Conservation (phyloP, 257 asterid species). For the Lavandula angustifolia region DNA sequence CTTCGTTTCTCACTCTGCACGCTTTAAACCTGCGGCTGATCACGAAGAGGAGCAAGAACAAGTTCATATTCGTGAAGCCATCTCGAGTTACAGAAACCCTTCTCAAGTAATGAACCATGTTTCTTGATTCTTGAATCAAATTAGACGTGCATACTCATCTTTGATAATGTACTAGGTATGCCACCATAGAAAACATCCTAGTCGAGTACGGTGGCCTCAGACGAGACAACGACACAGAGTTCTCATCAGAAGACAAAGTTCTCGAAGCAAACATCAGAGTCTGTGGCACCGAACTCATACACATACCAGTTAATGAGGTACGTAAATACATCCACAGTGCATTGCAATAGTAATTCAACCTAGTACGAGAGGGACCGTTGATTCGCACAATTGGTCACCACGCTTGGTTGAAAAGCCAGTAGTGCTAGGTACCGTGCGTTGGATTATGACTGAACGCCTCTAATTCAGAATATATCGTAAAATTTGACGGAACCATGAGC, state of each 20-base stretch:
- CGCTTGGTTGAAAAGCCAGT: too few species aligned
- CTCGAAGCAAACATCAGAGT: slow-evolving; percentile 53
- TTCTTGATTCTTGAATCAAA: neutral
- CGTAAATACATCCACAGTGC: too few species aligned
- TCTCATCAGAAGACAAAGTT: slow-evolving; percentile 70
- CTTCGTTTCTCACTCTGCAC: slow-evolving; percentile 63
- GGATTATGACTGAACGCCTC: too few species aligned
- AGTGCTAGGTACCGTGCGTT: too few species aligned
- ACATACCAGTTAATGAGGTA: slow-evolving; percentile 65
- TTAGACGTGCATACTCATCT: neutral
- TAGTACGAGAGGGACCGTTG: too few species aligned
- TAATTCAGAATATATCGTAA: too few species aligned
- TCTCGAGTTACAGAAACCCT: slow-evolving; percentile 69
- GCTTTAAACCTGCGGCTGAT: slow-evolving; percentile 60
- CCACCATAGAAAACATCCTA: slow-evolving; percentile 57
- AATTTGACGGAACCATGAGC: too few species aligned
- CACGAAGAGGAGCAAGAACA: slow-evolving; percentile 57
- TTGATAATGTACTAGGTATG: slow-evolving; percentile 40
- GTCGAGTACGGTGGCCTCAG: slow-evolving; percentile 69
- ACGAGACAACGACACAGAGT: slow-evolving; percentile 66
- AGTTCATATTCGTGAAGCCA: slow-evolving; percentile 61
- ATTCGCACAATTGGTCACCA: too few species aligned
- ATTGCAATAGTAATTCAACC: too few species aligned
- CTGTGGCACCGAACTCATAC: slow-evolving; percentile 42
- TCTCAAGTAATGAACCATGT: slow-evolving; percentile 54